Evolutionary conservation across 441 rosid species (phyloP), one percentile per base, ranked within the genome.

Genomic region (Jatropha multifida): DNA sequence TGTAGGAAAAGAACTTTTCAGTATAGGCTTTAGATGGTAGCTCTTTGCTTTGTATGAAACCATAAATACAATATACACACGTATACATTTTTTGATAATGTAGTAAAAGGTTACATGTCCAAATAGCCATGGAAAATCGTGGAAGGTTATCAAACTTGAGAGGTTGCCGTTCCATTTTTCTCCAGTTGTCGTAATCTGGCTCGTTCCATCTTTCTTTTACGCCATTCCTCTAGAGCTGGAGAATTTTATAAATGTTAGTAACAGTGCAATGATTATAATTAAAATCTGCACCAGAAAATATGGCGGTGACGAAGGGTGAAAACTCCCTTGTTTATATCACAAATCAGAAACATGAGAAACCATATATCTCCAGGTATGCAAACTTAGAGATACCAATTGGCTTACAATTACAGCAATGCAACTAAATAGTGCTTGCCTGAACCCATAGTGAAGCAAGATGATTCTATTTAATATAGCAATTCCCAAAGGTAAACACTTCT

Each of bases 161-260:
- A 72, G 51, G 82, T 23, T 11, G 58, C 69, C 15, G 88, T 84
- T 77, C 88, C 93, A 59, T 86, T 90, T 81, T 82, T 94, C 84
- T 78, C 97, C 78, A 83, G 74, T 71, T 82, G 81, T 32, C 93
- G 86, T 77, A 78, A 90, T 80, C 91, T 87, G 1, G 96, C 94
- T 64, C 96, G 88, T 74, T 95, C 97, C 92, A 95, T 90, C 84
- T 91, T 95, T 82, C 96, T 82, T 79, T 88, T 93, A 17, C 95
- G 90, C 98, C 99, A 95, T 81, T 93, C 95, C 82, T 93, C 98
- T 51, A 91, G 76, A 74, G 99, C 98, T 91, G 89, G 69, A n/a
- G 46, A 41, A 56, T 51, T n/a, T n/a, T 1, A n/a, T 23, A 38
- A 27, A 61, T 40, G 62, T 76, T 54, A 80, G 77, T 5, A 48